A percentile compares a stretch with the other conserved stretches of the same genome.
Evolutionary conservation across 768 basidiomycete species (phyloP).

Genomic region (Pleurotus platypus): DNA sequence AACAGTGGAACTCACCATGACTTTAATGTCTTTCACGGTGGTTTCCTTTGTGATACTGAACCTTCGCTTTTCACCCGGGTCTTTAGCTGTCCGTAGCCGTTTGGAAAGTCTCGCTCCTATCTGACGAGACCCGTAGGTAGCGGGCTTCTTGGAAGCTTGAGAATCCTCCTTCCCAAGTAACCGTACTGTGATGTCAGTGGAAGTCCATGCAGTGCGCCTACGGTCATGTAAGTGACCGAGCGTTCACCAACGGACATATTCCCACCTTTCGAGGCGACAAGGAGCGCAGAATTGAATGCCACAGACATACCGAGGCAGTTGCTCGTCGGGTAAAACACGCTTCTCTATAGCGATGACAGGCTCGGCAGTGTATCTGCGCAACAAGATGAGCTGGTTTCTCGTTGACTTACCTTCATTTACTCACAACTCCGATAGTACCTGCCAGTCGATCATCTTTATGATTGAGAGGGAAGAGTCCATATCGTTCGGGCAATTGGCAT

Average conservation of each 20-base stretch:
- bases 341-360: slow-evolving; percentile 50
- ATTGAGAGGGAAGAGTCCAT: slow-evolving; percentile 53
- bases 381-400: not conserved
- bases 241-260: not conserved
- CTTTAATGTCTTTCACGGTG: slow-evolving; percentile 76
- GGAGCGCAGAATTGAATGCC: slow-evolving; percentile 53
- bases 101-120: slow-evolving; percentile 60
- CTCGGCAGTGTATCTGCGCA: slow-evolving; percentile 51
- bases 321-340: slow-evolving; percentile 22
- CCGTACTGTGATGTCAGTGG: slow-evolving; percentile 61
- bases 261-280: slow-evolving; percentile 59
- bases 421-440: slow-evolving; percentile 53
- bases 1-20: slow-evolving; percentile 44
- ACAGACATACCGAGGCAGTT: slow-evolving; percentile 35
- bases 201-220: slow-evolving; percentile 56
- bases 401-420: slow-evolving; percentile 17
- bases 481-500: slow-evolving; percentile 61
- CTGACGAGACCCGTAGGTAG: slow-evolving; percentile 1
- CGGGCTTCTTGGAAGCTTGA: not conserved
- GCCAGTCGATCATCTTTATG: slow-evolving; percentile 65
- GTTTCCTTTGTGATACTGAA: slow-evolving; percentile 60
- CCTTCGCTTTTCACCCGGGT: slow-evolving; percentile 44
- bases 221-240: slow-evolving; percentile 5
- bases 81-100: slow-evolving; percentile 59
- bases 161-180: slow-evolving; percentile 19